Percentiles rank a stretch among this genome's conserved stretches.
phyloP scores from a whole-genome alignment of 1,284 basidiomycete genomes.

The Leccinum subrobustum region DNA sequence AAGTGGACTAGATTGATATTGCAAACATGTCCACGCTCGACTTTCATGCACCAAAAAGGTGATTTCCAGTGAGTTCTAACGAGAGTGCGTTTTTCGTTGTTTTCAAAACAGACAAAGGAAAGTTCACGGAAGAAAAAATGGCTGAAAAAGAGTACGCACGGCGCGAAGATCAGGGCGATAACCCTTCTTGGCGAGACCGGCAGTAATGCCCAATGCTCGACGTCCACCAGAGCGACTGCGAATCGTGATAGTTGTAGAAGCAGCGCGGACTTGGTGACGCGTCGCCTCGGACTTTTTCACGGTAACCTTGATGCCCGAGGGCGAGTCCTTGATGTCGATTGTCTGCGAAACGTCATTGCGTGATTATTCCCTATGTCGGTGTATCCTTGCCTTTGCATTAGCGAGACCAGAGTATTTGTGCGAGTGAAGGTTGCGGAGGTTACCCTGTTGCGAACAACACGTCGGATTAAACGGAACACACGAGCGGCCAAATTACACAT shows the following conservation, averaged over 20 bases:
- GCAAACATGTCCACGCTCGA: constrained; percentile 87
- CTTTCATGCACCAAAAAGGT: constrained; percentile 61
- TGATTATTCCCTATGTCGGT: neutral
- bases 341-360: constrained; percentile 42
- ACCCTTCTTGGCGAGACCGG: constrained; percentile 65
- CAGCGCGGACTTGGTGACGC: constrained; percentile 50
- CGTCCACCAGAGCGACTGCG: constrained; percentile 74
- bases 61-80: constrained; percentile 76
- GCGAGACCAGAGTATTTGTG: constrained; percentile 87
- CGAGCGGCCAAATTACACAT: constrained; percentile 34
- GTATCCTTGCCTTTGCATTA: constrained; percentile 67
- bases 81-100: constrained; percentile 50
- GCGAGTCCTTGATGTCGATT: constrained; percentile 62
- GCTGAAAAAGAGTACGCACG: constrained; percentile 48
- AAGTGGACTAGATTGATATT: constrained; percentile 47
- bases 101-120: neutral
- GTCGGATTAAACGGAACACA: neutral
- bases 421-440: constrained; percentile 85
- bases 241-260: constrained; percentile 52
- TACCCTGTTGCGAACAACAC: constrained; percentile 54
- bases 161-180: constrained; percentile 83
- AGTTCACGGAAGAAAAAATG: too few species aligned
- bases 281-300: constrained; percentile 70
- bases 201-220: constrained; percentile 71
- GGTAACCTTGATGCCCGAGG: constrained; percentile 63